Base-by-base conservation (phyloP, 495 filamentous ascomycete genomes). In the Neurospora sp. region DNA sequence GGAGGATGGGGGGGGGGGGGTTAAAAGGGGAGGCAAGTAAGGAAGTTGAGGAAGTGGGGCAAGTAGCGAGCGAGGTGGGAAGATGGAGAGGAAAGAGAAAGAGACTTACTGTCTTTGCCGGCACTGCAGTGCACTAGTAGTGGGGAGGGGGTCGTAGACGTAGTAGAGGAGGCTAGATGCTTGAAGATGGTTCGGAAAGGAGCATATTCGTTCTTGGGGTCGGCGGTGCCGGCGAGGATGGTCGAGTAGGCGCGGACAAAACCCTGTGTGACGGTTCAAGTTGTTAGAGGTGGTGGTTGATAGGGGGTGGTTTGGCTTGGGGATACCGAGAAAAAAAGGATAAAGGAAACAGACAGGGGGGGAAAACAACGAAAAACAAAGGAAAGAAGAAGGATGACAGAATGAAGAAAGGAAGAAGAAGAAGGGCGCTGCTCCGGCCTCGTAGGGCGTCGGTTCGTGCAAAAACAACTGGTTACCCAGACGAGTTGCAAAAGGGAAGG, bases 221-320 rank as follows among this genome's bases (percentile, higher is more conserved):
- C 74, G 38, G 78, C 81, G 10, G 80, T 82, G 10, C 78, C 77
- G 17, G 70, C 75, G 8, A 90, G 79, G 59, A 89, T 88, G 27
- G 82, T 82, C 40, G 70, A 70, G 74, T 90, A 91, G 69, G 88
- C 87, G 69, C 79, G 80, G 20, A 87, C 81, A 69, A 89, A 90
- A 8, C 86, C 87, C 35, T 35, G 35, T 35, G 35, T 35, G 35
- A 35, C 35, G 35, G 5, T 35, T 35, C 31, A 35, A 5, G 31
- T 35, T 35, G 5, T 35, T 35, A 35, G 35, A 35, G 35, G 35
- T 35, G 35, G 35, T 35, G 35, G 35, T 35, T 35, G 35, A 35
- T 35, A 35, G 35, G 35, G 35, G 35, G 35, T 35, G 35, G 35
- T 35, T 35, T 35, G 35, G 35, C 35, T 35, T 35, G 4, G 35